Percentiles rank a stretch among this genome's conserved stretches.
Conservation (phyloP, 2,329 filamentous ascomycete genomes). For the Penicillium fuscoglaucum region DNA sequence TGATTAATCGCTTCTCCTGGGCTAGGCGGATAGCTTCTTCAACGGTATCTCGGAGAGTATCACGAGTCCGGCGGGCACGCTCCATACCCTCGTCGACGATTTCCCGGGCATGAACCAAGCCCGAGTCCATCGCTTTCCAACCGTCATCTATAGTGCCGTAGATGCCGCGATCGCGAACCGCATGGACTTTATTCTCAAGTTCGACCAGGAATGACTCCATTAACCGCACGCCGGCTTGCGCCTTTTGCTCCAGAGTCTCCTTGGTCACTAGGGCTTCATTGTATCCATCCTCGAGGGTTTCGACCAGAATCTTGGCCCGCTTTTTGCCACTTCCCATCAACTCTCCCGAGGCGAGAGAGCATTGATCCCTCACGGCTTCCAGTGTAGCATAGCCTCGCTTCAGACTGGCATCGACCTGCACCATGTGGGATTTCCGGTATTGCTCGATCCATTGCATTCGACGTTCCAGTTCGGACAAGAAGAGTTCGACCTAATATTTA, state of each 20-base stretch:
- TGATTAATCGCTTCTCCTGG: slow-evolving; percentile 76
- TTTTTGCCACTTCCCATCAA: slow-evolving; percentile 83
- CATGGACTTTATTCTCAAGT: slow-evolving; percentile 78
- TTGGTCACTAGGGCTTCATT: slow-evolving; percentile 81
- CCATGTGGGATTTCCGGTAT: slow-evolving; percentile 77
- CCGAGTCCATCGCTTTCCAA: slow-evolving; percentile 76
- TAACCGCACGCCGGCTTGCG: slow-evolving; percentile 78
- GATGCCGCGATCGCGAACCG: slow-evolving; percentile 74
- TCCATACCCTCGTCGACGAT: slow-evolving; percentile 80
- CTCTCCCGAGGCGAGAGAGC: slow-evolving; percentile 85
- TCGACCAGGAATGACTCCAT: slow-evolving; percentile 84
- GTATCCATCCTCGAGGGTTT: slow-evolving; percentile 85
- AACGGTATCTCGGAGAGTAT: slow-evolving; percentile 80
- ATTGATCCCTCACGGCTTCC: slow-evolving; percentile 81
- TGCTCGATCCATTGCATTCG: slow-evolving; percentile 85
- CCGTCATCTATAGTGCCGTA: slow-evolving; percentile 77
- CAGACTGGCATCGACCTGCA: slow-evolving; percentile 79
- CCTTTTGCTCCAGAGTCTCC: slow-evolving; percentile 88
- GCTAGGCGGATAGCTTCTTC: slow-evolving; percentile 74
- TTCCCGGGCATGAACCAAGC: slow-evolving; percentile 70
- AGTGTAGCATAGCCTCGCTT: slow-evolving; percentile 82
- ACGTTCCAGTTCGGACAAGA: slow-evolving; percentile 76
- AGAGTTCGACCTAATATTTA: slow-evolving; percentile 45
- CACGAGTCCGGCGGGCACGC: slow-evolving; percentile 77
- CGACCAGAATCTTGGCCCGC: slow-evolving; percentile 83